Evolutionary conservation across 78 protist genomes (phyloP).

Genomic region (Speleostelium caveatum): DNA sequence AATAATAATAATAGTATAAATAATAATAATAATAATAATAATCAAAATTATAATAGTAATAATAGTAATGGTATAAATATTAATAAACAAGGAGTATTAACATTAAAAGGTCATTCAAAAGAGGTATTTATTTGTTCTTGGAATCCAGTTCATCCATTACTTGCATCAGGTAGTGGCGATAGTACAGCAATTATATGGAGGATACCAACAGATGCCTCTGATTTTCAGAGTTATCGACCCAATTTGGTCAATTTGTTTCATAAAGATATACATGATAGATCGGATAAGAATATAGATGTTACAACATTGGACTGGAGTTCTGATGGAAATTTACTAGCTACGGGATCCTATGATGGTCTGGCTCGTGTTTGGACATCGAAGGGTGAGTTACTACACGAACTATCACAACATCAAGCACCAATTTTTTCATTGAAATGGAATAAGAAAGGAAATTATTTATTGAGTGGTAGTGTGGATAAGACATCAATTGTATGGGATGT

Average conservation of each 20-base stretch:
- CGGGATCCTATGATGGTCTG: slow-evolving; percentile 97
- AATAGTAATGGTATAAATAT: neutral
- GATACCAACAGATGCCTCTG: slow-evolving; percentile 29
- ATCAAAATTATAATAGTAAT: neutral
- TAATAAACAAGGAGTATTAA: slow-evolving; percentile 17
- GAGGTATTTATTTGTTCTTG: slow-evolving; percentile 92
- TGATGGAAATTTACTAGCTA: slow-evolving; percentile 91
- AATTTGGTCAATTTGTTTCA: slow-evolving; percentile 30
- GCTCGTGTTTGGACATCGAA: slow-evolving; percentile 90
- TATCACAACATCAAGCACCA: slow-evolving; percentile 90
- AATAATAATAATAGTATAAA: neutral
- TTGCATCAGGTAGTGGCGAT: slow-evolving; percentile 90
- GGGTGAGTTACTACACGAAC: slow-evolving; percentile 80
- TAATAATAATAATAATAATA: neutral
- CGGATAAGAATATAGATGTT: slow-evolving; percentile 85
- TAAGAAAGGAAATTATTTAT: slow-evolving; percentile 82
- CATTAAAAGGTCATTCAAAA: slow-evolving; percentile 78
- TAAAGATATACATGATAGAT: neutral
- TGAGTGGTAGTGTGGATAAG: slow-evolving; percentile 92
- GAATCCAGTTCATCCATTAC: slow-evolving; percentile 41
- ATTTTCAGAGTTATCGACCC: neutral
- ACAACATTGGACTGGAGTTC: slow-evolving; percentile 94
- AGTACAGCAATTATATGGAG: slow-evolving; percentile 94
- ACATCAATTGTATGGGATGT: slow-evolving; percentile 96
- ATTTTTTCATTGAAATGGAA: slow-evolving; percentile 97